Base-by-base conservation (phyloP, 257 asterid species). In the Thymus quinquecostatus region DNA sequence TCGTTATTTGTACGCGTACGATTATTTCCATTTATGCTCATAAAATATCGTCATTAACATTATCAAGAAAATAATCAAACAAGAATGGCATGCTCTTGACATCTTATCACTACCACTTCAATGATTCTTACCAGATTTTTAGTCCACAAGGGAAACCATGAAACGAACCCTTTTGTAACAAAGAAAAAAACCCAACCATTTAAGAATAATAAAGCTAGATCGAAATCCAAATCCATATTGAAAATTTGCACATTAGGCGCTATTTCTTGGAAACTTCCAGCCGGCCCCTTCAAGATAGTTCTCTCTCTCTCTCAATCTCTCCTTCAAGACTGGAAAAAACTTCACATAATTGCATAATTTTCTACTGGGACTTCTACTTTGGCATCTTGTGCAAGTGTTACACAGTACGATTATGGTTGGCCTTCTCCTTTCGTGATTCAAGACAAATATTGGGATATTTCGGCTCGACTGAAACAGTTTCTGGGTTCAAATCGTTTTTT, bases 211-310 rank as follows among this genome's bases (percentile, higher is more conserved):
- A 73, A 29, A 69, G 50, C 29, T 70, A 47, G 75, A 73, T 74
- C 70, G 78, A 77, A 73, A 73, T 65, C 67, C 79, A 75, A 71
- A 72, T 61, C 41, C 41, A 50, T 51, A 64, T 13, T 77, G 61
- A 64, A 36, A 73, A 69, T 38, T 21, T 21, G 65, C 73, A 44
- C 69, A 45, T 57, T 14, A 58, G 69, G 40, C 48, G 82, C 84
- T 77, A 11, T 65, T 90, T 90, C 97, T 57, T 58, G 60, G 95
- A 86, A 90, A 77, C 87, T 88, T 90, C 97, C 78, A 71, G 74
- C 85, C 67, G 81, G 81, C 75, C 69, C 60, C 69, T 32, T 28
- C 7, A 63, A 64, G 60, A 58, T 60, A 45, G 41, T 40, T 2
- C 12, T 2, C 8, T 27, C 40, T 6, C 30, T 43, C 68, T 2